A percentile compares a stretch with the other conserved stretches of the same genome.
Evolutionary conservation across 225 moss, liverwort and hornwort genomes (phyloP).

Genomic region (Polytrichum commune): DNA sequence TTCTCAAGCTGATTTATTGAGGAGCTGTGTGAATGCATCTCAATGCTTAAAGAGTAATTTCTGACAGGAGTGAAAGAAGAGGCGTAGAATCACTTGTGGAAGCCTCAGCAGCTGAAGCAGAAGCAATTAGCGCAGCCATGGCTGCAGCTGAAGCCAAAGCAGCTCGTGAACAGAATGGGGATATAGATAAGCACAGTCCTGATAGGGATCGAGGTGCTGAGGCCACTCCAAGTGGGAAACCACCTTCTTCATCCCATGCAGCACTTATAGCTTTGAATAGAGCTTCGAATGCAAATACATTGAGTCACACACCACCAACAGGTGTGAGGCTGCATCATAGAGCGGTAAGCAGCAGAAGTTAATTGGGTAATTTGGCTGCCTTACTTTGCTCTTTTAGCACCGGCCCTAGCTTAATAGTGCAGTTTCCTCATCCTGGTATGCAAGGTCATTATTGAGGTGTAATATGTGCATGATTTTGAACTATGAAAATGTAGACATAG

Average conservation of each 20-base stretch:
- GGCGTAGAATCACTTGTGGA: constrained; percentile 69
- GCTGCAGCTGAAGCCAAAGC: constrained; percentile 56
- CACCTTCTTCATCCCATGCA: constrained; percentile 36
- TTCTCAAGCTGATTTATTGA: too few species aligned
- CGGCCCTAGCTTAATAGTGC: too few species aligned
- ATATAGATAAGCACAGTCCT: constrained; percentile 30
- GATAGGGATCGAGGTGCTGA: constrained; percentile 56
- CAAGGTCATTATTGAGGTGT: not conserved
- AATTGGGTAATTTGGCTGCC: not conserved
- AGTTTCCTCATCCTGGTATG: too few species aligned
- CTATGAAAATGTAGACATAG: too few species aligned
- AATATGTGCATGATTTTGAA: too few species aligned
- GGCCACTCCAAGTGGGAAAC: constrained; percentile 58
- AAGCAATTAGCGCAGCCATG: constrained; percentile 66
- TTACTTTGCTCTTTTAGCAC: too few species aligned
- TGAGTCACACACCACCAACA: constrained; percentile 47
- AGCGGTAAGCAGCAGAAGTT: constrained; percentile 33
- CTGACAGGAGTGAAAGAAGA: constrained; percentile 47
- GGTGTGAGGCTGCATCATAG: constrained; percentile 68
- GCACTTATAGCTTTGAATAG: constrained; percentile 32
- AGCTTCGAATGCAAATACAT: constrained; percentile 26
- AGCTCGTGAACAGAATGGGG: constrained; percentile 49
- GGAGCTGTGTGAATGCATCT: too few species aligned
- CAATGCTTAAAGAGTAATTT: not conserved
- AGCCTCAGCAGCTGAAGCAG: constrained; percentile 70